Base-by-base conservation (phyloP, 1,284 basidiomycete genomes). In the Sutorius eximius region DNA sequence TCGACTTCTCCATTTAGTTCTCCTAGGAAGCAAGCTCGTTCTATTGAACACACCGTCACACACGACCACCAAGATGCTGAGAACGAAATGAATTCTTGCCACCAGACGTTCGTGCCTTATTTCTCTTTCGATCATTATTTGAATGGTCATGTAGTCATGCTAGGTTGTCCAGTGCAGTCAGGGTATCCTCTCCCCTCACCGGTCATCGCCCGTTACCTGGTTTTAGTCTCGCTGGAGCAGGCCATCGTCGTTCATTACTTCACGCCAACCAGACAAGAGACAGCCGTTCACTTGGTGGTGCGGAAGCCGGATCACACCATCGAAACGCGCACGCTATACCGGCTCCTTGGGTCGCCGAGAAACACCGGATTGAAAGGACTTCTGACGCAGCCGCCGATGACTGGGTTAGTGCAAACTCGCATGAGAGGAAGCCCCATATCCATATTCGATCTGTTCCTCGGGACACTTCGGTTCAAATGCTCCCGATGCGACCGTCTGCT, bases 101-200 rank as follows among this genome's bases (percentile, higher is more conserved):
- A 7, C 40, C 9, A 32, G 13, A 45, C 11, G 65, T 66, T 52
- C n/a, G 67, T 62, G 7, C 47, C 34, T 36, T 8, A 22, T 43
- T 2, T 49, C 4, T 27, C 20, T 41, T 12, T 24, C 8, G 20
- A 22, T 16, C 1, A 0, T 34, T 30, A n/a, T 18, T 49, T 65
- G 22, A 66, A 37, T 11, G 11, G 3, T 45, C 18, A 34, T 22
- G 16, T 52, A 69, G 59, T 18, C 45, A 45, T n/a, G 29, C 41
- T 2, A 57, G 46, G 32, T 24, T 46, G 9, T 20, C 49, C 5
- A 32, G 40, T 20, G 7, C 48, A n/a, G 11, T 50, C 24, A 56
- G 42, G 10, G 32, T 50, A 16, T 55, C 61, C 24, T 68, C 64
- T 34, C 57, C 61, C 2, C 43, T 67, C 24, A 30, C 40, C 9